Conservation (phyloP, 495 filamentous ascomycete species). For the Glarea lozoyensis region DNA sequence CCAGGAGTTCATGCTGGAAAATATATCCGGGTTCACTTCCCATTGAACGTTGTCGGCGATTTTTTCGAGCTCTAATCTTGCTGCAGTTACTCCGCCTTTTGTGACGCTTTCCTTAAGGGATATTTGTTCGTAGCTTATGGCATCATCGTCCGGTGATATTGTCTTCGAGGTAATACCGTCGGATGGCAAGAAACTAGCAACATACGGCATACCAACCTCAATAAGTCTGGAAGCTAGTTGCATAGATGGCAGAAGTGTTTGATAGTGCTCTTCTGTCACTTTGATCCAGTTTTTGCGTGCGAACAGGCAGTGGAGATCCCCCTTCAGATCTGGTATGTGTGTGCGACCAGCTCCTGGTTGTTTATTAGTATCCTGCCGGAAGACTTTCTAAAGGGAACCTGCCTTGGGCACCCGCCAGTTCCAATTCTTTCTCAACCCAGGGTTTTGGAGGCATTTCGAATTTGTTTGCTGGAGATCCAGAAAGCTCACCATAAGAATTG, state of each 20-base stretch:
- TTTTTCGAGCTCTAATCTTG: conserved; percentile 4
- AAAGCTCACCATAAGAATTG: no score
- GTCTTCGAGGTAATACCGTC: no score
- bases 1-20: not conserved
- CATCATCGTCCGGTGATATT: no score
- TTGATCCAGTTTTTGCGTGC: conserved; percentile 3
- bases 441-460: no score
- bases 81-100: not conserved
- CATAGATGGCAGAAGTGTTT: conserved; percentile 14
- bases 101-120: conserved; percentile 1
- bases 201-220: conserved; percentile 11
- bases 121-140: no score
- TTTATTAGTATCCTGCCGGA: not conserved
- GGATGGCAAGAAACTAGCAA: conserved; percentile 13
- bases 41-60: conserved; percentile 9
- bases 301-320: conserved; percentile 6
- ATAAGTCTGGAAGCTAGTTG: conserved; percentile 8
- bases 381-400: not conserved
- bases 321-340: not conserved
- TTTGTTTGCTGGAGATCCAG: no score
- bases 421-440: no score
- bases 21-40: conserved; percentile 9
- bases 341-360: conserved; percentile 1
- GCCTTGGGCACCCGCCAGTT: conserved; percentile 4
- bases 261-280: conserved; percentile 1